Evolutionary conservation across 805 yeast genomes (phyloP).

Genomic region (Ogataea pini): DNA sequence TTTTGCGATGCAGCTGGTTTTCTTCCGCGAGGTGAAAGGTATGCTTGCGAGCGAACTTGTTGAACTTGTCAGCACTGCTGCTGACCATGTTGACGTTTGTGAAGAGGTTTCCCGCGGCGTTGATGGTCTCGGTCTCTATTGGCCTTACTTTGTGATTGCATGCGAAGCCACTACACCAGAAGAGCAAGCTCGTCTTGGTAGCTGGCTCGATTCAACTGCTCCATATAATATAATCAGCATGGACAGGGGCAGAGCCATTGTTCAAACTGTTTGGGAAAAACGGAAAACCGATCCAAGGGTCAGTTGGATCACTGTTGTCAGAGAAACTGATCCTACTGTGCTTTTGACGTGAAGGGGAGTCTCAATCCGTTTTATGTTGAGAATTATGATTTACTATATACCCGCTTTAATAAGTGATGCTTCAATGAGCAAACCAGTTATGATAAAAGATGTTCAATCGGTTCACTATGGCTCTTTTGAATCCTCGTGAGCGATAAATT

Average conservation of each 20-base stretch:
- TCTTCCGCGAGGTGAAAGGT: conserved; percentile 1
- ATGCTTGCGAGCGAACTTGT: background rate
- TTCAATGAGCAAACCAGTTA: too few relatives aligned
- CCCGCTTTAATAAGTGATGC: too few relatives aligned
- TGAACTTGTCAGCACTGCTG: background rate
- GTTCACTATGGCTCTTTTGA: too few relatives aligned
- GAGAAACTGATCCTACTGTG: conserved; percentile 2
- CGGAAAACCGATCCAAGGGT: conserved; percentile 1
- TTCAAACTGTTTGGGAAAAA: conserved; percentile 4
- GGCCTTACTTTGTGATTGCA: conserved; percentile 4
- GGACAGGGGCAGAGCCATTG: conserved; percentile 2
- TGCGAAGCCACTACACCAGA: conserved; percentile 2
- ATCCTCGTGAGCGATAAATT: too few relatives aligned
- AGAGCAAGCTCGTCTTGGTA: background rate
- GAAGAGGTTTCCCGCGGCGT: conserved; percentile 1
- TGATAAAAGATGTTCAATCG: too few relatives aligned
- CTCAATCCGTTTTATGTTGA: too few relatives aligned
- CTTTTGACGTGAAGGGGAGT: background rate
- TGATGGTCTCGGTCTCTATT: conserved; percentile 1
- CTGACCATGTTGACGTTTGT: conserved; percentile 1
- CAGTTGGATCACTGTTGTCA: conserved; percentile 3
- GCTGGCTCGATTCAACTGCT: conserved; percentile 1
- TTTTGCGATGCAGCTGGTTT: background rate
- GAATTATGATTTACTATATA: too few relatives aligned
- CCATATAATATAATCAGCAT: conserved; percentile 4